phyloP scores from a whole-genome alignment of 805 yeast genomes.

The Candida montana region DNA sequence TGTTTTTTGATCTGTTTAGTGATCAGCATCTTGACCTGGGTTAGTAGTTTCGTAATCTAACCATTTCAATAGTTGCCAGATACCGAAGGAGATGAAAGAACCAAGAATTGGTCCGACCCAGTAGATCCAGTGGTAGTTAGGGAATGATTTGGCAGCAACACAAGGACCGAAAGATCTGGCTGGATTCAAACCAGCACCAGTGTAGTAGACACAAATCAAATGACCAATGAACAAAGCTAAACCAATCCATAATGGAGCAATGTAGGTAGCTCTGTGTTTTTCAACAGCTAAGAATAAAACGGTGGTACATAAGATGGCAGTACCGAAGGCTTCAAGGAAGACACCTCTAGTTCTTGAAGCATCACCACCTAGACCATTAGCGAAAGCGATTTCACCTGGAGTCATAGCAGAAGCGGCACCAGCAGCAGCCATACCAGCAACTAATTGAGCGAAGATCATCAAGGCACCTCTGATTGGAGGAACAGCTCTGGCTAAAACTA shows the following conservation, averaged over 20 bases:
- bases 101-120: slow-evolving; percentile 88
- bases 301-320: slow-evolving; percentile 65
- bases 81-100: slow-evolving; percentile 54
- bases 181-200: slow-evolving; percentile 91
- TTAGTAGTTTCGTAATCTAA: slow-evolving; percentile 64
- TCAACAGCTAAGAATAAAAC: slow-evolving; percentile 83
- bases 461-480: slow-evolving; percentile 65
- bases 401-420: slow-evolving; percentile 84
- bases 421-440: slow-evolving; percentile 90
- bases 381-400: slow-evolving; percentile 70
- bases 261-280: slow-evolving; percentile 65
- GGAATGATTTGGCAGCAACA: slow-evolving; percentile 68
- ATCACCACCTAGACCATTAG: slow-evolving; percentile 69
- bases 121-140: slow-evolving; percentile 84
- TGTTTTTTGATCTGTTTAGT: slow-evolving; percentile 6
- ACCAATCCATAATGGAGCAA: slow-evolving; percentile 84
- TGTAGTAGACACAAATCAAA: slow-evolving; percentile 72
- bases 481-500: slow-evolving; percentile 68
- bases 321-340: slow-evolving; percentile 78
- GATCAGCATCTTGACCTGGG: slow-evolving; percentile 64
- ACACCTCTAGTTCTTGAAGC: slow-evolving; percentile 69
- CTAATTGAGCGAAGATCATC: slow-evolving; percentile 61
- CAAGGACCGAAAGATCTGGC: slow-evolving; percentile 87
- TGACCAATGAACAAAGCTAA: slow-evolving; percentile 77
- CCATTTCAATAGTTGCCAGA: slow-evolving; percentile 62